Evolutionary conservation across 1,139 yeast genomes (phyloP), one percentile per base, ranked within the genome.

Genomic region (Pichia sp.): DNA sequence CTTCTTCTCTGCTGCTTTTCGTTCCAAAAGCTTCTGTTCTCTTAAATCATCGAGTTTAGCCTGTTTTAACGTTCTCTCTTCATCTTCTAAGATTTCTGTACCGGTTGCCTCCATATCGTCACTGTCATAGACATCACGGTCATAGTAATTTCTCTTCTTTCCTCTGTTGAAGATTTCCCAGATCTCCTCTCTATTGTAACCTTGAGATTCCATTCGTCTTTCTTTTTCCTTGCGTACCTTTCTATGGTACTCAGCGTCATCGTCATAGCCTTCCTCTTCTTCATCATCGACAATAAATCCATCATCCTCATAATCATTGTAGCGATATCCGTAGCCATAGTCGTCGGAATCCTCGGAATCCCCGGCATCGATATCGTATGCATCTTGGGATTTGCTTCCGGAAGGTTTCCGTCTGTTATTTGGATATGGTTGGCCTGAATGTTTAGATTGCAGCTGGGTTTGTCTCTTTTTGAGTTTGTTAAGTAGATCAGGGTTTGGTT

Each of bases 101-200:
- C 97, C 97, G 1, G 95, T 86, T 7, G 97, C 97, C 67, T 92
- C 97, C 97, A 92, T 92, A 65, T 88, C 95, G 57, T 85, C 89
- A 40, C 78, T 77, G 52, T 84, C 83, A 55, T 83, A 85, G 51
- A 79, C 82, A 58, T 76, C 76, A 15, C 29, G 23, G 45, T 74
- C 69, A 41, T 72, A 72, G 58, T 74, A 75, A 1, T 74, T 77
- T 74, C 60, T 78, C 78, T 48, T 54, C 42, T 54, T 56, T 3
- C 90, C 89, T 54, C 82, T 77, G 66, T 84, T 85, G 69, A 90
- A 87, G 70, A 92, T 79, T 40, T 84, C 82, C 96, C 97, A 90
- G 50, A 92, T 90, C 68, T 90, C 97, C 59, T 87, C 92, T 52
- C 93, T 73, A 62, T 88, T 87, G 62, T 85, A 88, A 8, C 82